Evolutionary conservation across 2,329 filamentous ascomycete genomes (phyloP).

Genomic region (Penicillium decumbens): DNA sequence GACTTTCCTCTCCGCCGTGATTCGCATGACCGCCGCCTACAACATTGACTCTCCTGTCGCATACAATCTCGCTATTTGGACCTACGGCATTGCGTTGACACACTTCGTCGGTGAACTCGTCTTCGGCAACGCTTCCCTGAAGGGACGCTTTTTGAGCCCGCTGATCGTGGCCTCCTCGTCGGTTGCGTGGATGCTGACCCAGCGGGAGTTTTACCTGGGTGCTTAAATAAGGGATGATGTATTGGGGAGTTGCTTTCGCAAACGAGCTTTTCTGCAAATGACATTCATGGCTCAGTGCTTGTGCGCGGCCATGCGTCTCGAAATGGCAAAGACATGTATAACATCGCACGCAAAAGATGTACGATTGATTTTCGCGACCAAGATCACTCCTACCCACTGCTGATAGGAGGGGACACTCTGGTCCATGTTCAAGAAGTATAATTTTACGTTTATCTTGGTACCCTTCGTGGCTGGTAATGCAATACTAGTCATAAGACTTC

Average conservation of each 20-base stretch:
- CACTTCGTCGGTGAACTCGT: conserved; percentile 78
- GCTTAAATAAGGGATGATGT: conserved; percentile 7
- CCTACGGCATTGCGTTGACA: conserved; percentile 69
- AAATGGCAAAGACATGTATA: background rate
- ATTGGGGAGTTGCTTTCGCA: background rate
- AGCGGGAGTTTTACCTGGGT: conserved; percentile 44
- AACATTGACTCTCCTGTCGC: conserved; percentile 66
- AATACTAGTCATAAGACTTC: background rate
- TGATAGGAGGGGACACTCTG: background rate
- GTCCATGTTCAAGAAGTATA: background rate
- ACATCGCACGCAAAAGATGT: background rate
- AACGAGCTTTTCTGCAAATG: too few species aligned
- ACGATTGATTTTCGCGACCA: background rate
- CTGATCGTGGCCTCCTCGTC: conserved; percentile 53
- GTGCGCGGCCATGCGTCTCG: background rate
- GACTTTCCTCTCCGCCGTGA: conserved; percentile 71
- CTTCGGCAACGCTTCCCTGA: conserved; percentile 69
- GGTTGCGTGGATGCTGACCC: conserved; percentile 59
- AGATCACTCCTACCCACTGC: background rate
- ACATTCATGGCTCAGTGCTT: background rate
- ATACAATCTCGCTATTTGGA: conserved; percentile 78
- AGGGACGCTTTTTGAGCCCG: conserved; percentile 56
- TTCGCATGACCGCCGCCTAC: conserved; percentile 80
- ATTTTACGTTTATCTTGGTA: background rate
- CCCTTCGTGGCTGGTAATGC: background rate